Conservation (phyloP, 352 stramenopile genomes). For the Achlya hypogyna region DNA sequence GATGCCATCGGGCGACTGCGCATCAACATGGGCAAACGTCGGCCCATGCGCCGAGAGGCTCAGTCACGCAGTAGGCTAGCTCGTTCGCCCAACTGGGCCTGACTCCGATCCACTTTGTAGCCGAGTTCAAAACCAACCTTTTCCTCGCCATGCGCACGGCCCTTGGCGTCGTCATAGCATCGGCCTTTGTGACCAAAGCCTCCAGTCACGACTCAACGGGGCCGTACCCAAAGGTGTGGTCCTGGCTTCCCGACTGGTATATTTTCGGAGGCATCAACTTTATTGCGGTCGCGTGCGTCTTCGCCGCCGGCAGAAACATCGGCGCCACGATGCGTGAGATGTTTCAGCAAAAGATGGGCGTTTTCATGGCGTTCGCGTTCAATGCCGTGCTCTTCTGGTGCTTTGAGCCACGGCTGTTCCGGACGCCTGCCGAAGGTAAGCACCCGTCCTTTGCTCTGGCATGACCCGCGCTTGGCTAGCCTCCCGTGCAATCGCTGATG, state of each 20-base stretch:
- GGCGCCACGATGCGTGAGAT: constrained; percentile 56
- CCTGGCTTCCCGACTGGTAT: constrained; percentile 58
- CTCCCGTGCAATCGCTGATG: no score
- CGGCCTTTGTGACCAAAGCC: constrained; percentile 52
- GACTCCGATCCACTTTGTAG: constrained; percentile 5
- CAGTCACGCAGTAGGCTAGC: not conserved
- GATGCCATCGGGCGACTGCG: not conserved
- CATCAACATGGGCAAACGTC: not conserved
- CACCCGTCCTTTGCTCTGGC: no score
- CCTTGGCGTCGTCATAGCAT: constrained; percentile 58
- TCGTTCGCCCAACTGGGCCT: not conserved
- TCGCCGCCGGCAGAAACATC: constrained; percentile 58
- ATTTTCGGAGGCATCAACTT: constrained; percentile 67
- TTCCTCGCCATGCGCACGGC: constrained; percentile 53
- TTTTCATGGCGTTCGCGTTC: constrained; percentile 70
- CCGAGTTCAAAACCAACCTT: constrained; percentile 27
- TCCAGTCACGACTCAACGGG: constrained; percentile 9
- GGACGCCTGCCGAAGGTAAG: constrained; percentile 21
- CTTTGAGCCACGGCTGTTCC: constrained; percentile 33
- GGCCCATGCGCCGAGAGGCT: not conserved
- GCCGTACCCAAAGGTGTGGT: constrained; percentile 60
- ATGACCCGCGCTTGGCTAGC: no score
- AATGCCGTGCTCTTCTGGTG: constrained; percentile 57
- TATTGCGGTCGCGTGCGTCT: constrained; percentile 64
- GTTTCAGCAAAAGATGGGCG: constrained; percentile 63